A percentile compares a stretch with the other conserved stretches of the same genome.
Evolutionary conservation across 805 yeast species (phyloP).

Genomic region (Candida silvicultrix): DNA sequence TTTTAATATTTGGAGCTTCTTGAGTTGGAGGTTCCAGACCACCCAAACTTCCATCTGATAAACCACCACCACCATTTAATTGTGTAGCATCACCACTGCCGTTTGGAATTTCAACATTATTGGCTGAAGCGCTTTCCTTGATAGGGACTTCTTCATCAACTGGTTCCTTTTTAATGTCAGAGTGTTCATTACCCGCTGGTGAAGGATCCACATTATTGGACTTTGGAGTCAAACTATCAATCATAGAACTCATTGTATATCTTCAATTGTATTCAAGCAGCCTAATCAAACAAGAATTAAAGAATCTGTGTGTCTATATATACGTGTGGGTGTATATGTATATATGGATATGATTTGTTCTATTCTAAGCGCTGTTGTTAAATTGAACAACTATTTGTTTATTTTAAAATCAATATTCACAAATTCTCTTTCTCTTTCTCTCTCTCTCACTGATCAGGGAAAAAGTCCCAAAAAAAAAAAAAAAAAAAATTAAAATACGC

Average conservation of each 20-base stretch:
- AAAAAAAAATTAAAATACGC: slow-evolving; percentile 6
- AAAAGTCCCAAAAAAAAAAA: too few species aligned
- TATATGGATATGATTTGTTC: too few species aligned
- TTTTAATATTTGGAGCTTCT: slow-evolving; percentile 18
- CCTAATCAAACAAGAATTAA: too few species aligned
- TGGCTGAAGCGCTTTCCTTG: neutral
- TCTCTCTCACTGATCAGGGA: too few species aligned
- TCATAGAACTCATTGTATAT: neutral
- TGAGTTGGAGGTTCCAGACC: slow-evolving; percentile 1
- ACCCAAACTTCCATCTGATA: neutral
- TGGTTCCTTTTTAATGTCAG: neutral
- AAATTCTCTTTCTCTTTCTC: neutral
- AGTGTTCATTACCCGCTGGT: neutral
- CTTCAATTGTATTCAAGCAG: too few species aligned
- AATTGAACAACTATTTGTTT: too few species aligned
- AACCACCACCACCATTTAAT: neutral
- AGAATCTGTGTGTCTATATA: too few species aligned
- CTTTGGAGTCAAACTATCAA: neutral
- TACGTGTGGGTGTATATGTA: too few species aligned
- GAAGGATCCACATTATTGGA: neutral
- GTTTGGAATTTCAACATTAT: neutral
- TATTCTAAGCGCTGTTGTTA: neutral
- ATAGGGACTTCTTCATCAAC: neutral
- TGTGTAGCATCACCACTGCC: neutral
- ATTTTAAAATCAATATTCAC: neutral